Percentiles rank a stretch among this genome's conserved stretches.
These are phyloP conservation scores for Sugiyamaella sp. DNA, from an alignment of 1,139 yeast genomes.

Conservation along the genomic window DNA sequence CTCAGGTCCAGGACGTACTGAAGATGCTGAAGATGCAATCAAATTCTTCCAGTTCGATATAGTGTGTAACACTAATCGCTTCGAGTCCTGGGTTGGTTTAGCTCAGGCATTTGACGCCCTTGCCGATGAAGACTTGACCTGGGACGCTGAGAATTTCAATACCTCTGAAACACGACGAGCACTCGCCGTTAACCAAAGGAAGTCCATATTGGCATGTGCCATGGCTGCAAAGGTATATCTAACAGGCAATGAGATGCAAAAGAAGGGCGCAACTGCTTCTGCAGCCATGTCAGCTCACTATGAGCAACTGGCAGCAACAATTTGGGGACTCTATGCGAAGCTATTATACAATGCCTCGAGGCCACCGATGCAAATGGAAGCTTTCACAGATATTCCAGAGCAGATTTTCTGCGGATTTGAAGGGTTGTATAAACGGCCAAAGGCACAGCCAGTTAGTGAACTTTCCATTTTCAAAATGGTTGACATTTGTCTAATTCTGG, in stretches of 20 bases:
- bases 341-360: conserved; percentile 61
- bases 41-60: conserved; percentile 68
- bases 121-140: conserved; percentile 85
- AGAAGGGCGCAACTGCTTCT: neutral
- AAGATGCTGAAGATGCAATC: conserved; percentile 77
- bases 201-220: conserved; percentile 69
- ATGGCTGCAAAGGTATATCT: conserved; percentile 68
- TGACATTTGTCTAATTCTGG: conserved; percentile 32
- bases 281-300: conserved; percentile 26
- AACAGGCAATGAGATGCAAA: conserved; percentile 32
- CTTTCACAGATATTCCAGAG: conserved; percentile 35
- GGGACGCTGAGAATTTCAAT: conserved; percentile 86
- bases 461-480: conserved; percentile 26
- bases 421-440: conserved; percentile 18
- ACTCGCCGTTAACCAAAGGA: conserved; percentile 69
- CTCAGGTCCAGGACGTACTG: conserved; percentile 75
- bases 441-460: conserved; percentile 18
- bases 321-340: conserved; percentile 62
- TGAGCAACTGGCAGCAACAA: conserved; percentile 47
- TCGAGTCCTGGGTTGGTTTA: conserved; percentile 84
- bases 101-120: conserved; percentile 80
- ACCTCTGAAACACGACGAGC: conserved; percentile 60
- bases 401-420: conserved; percentile 31
- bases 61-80: conserved; percentile 62
- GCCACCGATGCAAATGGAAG: conserved; percentile 61